Conservation (phyloP, 306 rosid species). For the Cucumis melo region DNA sequence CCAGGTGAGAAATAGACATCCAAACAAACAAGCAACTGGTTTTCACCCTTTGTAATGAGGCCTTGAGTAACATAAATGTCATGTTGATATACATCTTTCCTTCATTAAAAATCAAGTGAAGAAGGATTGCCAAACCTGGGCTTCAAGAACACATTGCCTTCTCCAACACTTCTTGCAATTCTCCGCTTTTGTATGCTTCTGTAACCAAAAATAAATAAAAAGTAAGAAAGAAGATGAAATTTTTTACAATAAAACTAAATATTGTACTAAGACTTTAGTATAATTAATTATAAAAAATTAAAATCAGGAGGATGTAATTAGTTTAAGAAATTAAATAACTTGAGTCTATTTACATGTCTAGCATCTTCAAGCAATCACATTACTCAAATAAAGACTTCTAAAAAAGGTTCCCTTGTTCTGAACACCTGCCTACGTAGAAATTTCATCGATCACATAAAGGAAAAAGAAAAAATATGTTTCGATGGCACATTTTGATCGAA, state of each 20-base stretch:
- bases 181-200: slow-evolving; percentile 81
- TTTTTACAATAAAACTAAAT: neutral
- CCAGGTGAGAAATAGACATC: neutral
- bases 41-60: neutral
- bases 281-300: neutral
- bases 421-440: too few species aligned
- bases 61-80: neutral
- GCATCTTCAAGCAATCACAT: neutral
- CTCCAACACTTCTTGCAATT: slow-evolving; percentile 76
- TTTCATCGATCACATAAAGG: too few species aligned
- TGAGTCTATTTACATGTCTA: neutral
- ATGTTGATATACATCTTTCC: neutral
- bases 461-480: neutral
- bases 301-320: neutral
- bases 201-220: slow-evolving; percentile 4
- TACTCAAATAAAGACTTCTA: neutral
- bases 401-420: neutral
- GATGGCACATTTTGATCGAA: neutral
- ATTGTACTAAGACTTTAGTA: neutral
- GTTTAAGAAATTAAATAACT: neutral
- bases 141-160: slow-evolving; percentile 72
- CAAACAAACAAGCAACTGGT: neutral
- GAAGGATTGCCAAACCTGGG: neutral
- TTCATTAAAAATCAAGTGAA: neutral
- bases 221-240: neutral